Evolutionary conservation across 768 basidiomycete genomes (phyloP).

Genomic region (Termitomyces sp.): DNA sequence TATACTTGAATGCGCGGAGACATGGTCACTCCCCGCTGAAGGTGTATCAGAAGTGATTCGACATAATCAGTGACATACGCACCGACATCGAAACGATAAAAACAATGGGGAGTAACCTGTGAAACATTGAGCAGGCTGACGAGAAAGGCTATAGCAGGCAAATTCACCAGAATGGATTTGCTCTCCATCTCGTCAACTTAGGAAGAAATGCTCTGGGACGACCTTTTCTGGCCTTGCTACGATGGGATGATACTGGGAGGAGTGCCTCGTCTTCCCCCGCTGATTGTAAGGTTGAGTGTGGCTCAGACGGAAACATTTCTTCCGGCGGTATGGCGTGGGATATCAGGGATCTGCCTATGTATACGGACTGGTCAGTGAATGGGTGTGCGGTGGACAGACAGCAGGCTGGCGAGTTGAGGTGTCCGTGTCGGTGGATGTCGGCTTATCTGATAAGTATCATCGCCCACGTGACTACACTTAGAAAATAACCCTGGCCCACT

Average conservation of each 20-base stretch:
- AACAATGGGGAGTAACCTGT: slow-evolving; percentile 72
- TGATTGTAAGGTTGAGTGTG: not conserved
- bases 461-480: not conserved
- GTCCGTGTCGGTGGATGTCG: not conserved
- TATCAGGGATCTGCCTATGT: slow-evolving; percentile 2
- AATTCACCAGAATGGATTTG: slow-evolving; percentile 44
- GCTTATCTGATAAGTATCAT: slow-evolving; percentile 18
- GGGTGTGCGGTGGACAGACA: not conserved
- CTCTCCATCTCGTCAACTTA: slow-evolving; percentile 24
- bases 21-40: slow-evolving; percentile 75
- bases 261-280: slow-evolving; percentile 17
- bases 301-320: slow-evolving; percentile 3
- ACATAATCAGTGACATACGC: slow-evolving; percentile 17
- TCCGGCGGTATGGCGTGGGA: slow-evolving; percentile 1
- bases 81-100: slow-evolving; percentile 66
- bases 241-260: slow-evolving; percentile 12
- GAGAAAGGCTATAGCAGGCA: not conserved
- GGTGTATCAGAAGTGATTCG: slow-evolving; percentile 7
- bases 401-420: not conserved
- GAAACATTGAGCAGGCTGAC: slow-evolving; percentile 4
- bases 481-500: not conserved
- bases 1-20: slow-evolving; percentile 79
- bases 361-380: not conserved
- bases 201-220: slow-evolving; percentile 12
- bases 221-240: slow-evolving; percentile 4